phyloP scores from a whole-genome alignment of 1,139 yeast genomes.

The Hemisphaericaspora subhashii region DNA sequence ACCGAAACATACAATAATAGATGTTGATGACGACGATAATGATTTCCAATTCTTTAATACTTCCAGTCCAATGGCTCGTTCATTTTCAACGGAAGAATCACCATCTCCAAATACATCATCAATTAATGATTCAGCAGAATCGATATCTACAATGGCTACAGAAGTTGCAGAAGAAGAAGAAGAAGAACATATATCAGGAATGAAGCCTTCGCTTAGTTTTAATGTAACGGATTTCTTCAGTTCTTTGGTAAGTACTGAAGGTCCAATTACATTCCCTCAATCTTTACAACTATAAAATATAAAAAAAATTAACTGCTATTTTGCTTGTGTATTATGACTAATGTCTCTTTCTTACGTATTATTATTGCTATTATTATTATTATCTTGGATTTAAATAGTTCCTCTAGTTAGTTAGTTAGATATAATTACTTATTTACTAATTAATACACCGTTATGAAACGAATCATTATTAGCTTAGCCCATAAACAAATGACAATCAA shows the following conservation, averaged over 20 bases:
- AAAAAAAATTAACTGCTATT: no score
- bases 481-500: no score
- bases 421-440: no score
- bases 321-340: background rate
- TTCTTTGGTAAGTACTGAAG: background rate
- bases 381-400: no score
- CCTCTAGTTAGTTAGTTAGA: no score
- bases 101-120: constrained; percentile 4
- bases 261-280: background rate
- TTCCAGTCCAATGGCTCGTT: background rate
- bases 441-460: no score
- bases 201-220: background rate
- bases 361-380: no score
- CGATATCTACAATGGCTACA: constrained; percentile 15
- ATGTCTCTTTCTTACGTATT: background rate
- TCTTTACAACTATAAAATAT: background rate
- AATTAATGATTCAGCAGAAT: constrained; percentile 11
- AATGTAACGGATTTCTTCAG: background rate
- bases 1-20: background rate
- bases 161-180: constrained; percentile 7
- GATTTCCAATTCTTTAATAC: constrained; percentile 7
- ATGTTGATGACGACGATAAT: constrained; percentile 5
- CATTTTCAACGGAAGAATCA: constrained; percentile 4
- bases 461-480: no score
- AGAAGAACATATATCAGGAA: background rate